Percentiles rank a stretch among this genome's conserved stretches.
Conservation (phyloP, 1,284 basidiomycete genomes). For the Stygiomarasmius scandens region DNA sequence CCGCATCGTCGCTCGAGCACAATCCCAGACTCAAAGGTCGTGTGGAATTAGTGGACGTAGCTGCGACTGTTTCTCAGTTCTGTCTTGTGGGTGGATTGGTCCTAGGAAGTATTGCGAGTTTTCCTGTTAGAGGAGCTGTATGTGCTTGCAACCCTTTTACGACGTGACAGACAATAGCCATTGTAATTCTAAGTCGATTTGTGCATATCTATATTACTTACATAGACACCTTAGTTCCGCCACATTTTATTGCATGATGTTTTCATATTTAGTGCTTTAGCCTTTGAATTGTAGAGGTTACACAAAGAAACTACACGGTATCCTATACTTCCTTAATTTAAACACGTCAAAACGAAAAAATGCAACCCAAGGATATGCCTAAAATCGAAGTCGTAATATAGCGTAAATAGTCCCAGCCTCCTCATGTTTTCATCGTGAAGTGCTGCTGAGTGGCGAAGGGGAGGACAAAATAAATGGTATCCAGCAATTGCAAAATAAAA, state of each 20-base stretch:
- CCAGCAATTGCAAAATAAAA: neutral
- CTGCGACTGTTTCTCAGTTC: slow-evolving; percentile 80
- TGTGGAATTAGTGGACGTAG: slow-evolving; percentile 79
- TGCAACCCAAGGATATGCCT: too few relatives aligned
- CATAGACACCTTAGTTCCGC: too few relatives aligned
- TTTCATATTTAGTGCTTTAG: neutral
- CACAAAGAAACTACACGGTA: too few relatives aligned
- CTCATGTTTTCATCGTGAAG: too few relatives aligned
- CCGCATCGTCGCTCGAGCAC: slow-evolving; percentile 71
- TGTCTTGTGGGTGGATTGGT: slow-evolving; percentile 78
- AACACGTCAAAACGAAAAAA: too few relatives aligned
- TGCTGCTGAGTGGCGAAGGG: neutral
- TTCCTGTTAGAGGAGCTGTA: slow-evolving; percentile 69
- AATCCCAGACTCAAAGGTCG: slow-evolving; percentile 66
- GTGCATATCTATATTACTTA: too few relatives aligned
- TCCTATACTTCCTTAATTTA: too few relatives aligned
- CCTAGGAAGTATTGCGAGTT: slow-evolving; percentile 76
- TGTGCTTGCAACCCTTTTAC: slow-evolving; percentile 76
- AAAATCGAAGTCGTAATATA: too few relatives aligned
- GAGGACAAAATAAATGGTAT: neutral
- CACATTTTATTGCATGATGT: neutral
- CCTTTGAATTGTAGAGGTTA: too few relatives aligned
- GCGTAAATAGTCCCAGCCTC: too few relatives aligned
- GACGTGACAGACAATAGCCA: slow-evolving; percentile 11
- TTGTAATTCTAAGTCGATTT: neutral